phyloP scores from a whole-genome alignment of 2,329 filamentous ascomycete species.

The Paecilomyces dactylethromorphus region DNA sequence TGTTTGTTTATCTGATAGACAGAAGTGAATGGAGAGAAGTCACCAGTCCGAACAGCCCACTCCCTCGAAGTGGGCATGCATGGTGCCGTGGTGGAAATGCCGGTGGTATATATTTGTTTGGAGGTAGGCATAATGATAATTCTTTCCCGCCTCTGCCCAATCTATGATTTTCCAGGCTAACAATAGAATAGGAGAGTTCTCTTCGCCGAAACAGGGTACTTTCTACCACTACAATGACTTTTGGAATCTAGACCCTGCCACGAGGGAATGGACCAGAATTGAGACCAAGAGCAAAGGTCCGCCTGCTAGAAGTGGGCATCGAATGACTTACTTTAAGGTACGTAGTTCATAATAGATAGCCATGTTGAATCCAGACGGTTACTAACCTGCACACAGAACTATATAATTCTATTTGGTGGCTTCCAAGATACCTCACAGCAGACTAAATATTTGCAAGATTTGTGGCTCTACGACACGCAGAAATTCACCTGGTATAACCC shows the following conservation, averaged over 20 bases:
- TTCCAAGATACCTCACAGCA: constrained; percentile 96
- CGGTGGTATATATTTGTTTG: constrained; percentile 83
- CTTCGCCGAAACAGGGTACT: constrained; percentile 90
- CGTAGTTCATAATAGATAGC: neutral
- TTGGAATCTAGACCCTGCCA: constrained; percentile 80
- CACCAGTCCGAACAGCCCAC: constrained; percentile 82
- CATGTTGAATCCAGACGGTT: neutral
- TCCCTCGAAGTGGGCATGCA: constrained; percentile 87
- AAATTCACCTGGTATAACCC: constrained; percentile 81
- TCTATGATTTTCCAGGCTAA: constrained; percentile 3
- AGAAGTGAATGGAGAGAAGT: constrained; percentile 86
- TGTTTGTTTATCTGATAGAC: constrained; percentile 67
- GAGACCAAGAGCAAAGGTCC: constrained; percentile 69
- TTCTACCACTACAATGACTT: constrained; percentile 99
- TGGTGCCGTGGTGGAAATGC: constrained; percentile 87
- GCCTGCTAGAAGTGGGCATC: constrained; percentile 80
- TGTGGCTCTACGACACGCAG: constrained; percentile 92
- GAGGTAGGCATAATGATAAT: constrained; percentile 43
- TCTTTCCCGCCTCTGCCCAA: neutral
- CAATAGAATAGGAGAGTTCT: constrained; percentile 64
- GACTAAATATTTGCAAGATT: constrained; percentile 85
- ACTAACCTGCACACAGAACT: constrained; percentile 49
- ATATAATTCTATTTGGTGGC: constrained; percentile 89
- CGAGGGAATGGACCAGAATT: constrained; percentile 83
- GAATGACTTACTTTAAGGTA: constrained; percentile 89